A percentile compares a stretch with the other conserved stretches of the same genome.
phyloP scores from a whole-genome alignment of 2,329 filamentous ascomycete species.

The Beauveria rudraprayagi region DNA sequence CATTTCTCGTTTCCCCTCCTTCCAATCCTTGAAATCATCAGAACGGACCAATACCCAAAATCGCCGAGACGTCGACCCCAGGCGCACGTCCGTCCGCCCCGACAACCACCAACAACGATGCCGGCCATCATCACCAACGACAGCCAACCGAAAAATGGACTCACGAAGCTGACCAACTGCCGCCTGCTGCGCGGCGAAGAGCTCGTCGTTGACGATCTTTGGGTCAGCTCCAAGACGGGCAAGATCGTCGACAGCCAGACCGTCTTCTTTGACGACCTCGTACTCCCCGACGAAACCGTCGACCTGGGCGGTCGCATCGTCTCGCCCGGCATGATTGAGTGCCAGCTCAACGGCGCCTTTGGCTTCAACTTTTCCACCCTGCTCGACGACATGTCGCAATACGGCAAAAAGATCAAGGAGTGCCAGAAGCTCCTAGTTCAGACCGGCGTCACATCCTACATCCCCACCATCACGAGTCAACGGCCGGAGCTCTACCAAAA shows the following conservation, averaged over 20 bases:
- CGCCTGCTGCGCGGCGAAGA: constrained; percentile 60
- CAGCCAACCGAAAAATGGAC: constrained; percentile 36
- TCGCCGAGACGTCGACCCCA: too few species aligned
- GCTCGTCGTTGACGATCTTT: constrained; percentile 73
- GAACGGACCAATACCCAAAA: not conserved
- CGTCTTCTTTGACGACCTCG: constrained; percentile 59
- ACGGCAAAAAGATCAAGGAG: constrained; percentile 62
- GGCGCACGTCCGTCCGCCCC: not conserved
- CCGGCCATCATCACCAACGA: constrained; percentile 36
- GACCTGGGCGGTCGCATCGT: constrained; percentile 78
- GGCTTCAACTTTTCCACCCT: constrained; percentile 86
- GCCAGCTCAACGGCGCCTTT: constrained; percentile 85
- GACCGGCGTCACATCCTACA: constrained; percentile 81
- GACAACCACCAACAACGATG: constrained; percentile 28
- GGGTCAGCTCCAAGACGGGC: constrained; percentile 74
- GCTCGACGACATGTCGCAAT: constrained; percentile 59
- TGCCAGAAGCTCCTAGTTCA: constrained; percentile 64
- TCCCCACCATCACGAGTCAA: constrained; percentile 80
- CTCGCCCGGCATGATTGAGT: constrained; percentile 80
- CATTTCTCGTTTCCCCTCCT: not conserved
- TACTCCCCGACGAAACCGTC: constrained; percentile 64
- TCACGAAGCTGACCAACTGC: constrained; percentile 88
- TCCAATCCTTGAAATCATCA: not conserved
- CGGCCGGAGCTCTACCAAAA: constrained; percentile 73
- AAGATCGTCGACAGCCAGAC: constrained; percentile 69